These are phyloP conservation scores for Kwoniella dendrophila DNA, from an alignment of 768 basidiomycete genomes.

Conservation along the genomic window DNA sequence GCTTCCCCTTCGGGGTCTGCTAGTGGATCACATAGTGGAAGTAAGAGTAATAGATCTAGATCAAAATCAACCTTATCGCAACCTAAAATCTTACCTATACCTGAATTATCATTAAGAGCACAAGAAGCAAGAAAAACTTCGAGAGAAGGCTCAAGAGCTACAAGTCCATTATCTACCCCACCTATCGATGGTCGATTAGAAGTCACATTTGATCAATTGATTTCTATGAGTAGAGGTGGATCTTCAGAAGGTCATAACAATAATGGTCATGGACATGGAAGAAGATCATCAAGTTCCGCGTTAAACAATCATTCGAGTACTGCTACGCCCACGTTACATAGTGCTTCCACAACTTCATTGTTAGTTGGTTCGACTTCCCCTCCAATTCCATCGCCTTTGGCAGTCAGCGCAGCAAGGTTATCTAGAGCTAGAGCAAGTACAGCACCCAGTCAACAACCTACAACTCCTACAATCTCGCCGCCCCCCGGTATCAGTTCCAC, in stretches of 20 bases:
- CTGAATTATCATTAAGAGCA: conserved; percentile 37
- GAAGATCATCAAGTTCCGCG: conserved; percentile 8
- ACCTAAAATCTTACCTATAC: conserved; percentile 47
- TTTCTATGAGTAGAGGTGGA: conserved; percentile 17
- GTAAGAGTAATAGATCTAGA: background rate
- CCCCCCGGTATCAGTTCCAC: too few species aligned
- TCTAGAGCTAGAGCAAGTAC: conserved; percentile 13
- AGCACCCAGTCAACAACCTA: background rate
- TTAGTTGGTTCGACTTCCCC: conserved; percentile 20
- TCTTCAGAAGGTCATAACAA: conserved; percentile 1
- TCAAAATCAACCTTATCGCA: conserved; percentile 30
- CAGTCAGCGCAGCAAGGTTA: conserved; percentile 2
- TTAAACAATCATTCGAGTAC: too few species aligned
- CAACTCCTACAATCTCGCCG: too few species aligned
- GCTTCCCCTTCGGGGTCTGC: conserved; percentile 6
- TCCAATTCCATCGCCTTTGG: conserved; percentile 21
- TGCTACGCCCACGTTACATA: too few species aligned
- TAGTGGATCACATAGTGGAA: conserved; percentile 6
- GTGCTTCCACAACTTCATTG: background rate
- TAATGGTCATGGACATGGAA: conserved; percentile 2
- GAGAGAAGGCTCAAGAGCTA: conserved; percentile 25
- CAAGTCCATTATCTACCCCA: conserved; percentile 18
- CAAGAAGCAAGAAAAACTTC: conserved; percentile 14
- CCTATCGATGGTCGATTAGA: conserved; percentile 16
- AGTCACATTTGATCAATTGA: conserved; percentile 20